Conservation (phyloP, 75 land plant genomes). For the Pinus taeda region DNA sequence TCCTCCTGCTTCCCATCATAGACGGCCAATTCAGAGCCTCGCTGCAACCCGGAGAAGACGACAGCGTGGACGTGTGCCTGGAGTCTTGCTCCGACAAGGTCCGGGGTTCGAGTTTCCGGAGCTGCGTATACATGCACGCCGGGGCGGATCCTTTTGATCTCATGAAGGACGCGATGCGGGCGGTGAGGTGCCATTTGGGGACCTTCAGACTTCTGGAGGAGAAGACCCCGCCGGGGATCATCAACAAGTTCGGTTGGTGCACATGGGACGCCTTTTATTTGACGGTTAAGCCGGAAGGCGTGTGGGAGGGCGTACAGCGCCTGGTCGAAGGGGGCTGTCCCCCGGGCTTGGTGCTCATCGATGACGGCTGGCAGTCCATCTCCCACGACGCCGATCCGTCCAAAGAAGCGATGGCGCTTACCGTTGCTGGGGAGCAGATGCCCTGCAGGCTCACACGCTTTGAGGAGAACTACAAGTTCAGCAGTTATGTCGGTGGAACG, state of each 20-base stretch:
- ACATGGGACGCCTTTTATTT: conserved; percentile 90
- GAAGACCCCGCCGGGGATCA: conserved; percentile 55
- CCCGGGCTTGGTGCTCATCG: conserved; percentile 71
- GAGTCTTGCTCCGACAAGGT: conserved; percentile 64
- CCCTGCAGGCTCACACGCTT: conserved; percentile 60
- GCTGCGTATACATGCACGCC: conserved; percentile 49
- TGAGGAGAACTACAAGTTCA: conserved; percentile 63
- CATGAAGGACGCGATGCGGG: conserved; percentile 62
- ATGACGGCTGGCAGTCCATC: conserved; percentile 86
- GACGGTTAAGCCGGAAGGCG: conserved; percentile 57
- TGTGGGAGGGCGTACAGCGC: conserved; percentile 51
- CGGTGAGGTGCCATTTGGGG: conserved; percentile 46
- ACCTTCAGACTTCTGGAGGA: conserved; percentile 65
- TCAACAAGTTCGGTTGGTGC: conserved; percentile 72
- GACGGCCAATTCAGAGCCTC: conserved; percentile 71
- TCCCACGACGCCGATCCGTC: conserved; percentile 52
- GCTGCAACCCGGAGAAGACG: conserved; percentile 52
- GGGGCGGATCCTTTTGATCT: conserved; percentile 59
- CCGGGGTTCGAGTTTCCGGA: conserved; percentile 22
- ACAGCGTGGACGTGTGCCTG: conserved; percentile 55
- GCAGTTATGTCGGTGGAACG: conserved; percentile 31
- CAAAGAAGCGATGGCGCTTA: conserved; percentile 48
- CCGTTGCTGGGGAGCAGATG: conserved; percentile 69
- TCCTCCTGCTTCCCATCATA: conserved; percentile 64
- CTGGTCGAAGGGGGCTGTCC: conserved; percentile 65